Evolutionary conservation across 2,329 filamentous ascomycete genomes (phyloP), one percentile per base, ranked within the genome.

Genomic region (Seiridium cupressi): DNA sequence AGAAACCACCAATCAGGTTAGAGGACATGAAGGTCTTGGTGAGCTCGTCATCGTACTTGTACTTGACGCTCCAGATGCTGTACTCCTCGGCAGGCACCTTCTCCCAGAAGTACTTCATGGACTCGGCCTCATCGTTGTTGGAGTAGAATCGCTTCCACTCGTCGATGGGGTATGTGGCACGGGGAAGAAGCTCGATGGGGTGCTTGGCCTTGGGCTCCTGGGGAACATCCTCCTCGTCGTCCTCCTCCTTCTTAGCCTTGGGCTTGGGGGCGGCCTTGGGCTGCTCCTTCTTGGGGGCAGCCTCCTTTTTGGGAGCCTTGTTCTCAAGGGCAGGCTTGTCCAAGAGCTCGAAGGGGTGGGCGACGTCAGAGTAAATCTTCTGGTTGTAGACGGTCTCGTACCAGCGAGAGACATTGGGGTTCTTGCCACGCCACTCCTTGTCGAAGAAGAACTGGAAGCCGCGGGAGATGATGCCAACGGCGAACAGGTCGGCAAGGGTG

Each of bases 131-230:
- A 66, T 97, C 92, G 77, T 90, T 86, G 88, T 99, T 99, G 73
- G 95, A 99, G 88, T 96, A 99, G 79, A 92, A 89, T 75, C 95
- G 93, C 90, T 99, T 99, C 91, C 90, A 97, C 82, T 99, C 95
- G 75, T 99, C 95, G 60, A 99, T 86, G 69, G 90, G 84, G 74
- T 97, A 86, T 61, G 89, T 88, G 63, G 95, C 82, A 76, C 89
- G 90, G 73, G 89, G 87, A 59, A 98, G 90, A 68, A 86, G 78
- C 78, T 97, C 94, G 66, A 96, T 85, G 70, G 95, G 93, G 85
- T 99, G 95, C 90, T 98, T 99, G 76, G 93, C 80, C 89, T 97
- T 98, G 74, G 92, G 91, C 64, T 87, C 85, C 61, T 83, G 78
- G 56, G 74, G 74, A 62, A 77, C 73, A 55, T 81, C 81, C 66